Evolutionary conservation across 345 rosid genomes (phyloP).

Genomic region (Ceriops decandra): DNA sequence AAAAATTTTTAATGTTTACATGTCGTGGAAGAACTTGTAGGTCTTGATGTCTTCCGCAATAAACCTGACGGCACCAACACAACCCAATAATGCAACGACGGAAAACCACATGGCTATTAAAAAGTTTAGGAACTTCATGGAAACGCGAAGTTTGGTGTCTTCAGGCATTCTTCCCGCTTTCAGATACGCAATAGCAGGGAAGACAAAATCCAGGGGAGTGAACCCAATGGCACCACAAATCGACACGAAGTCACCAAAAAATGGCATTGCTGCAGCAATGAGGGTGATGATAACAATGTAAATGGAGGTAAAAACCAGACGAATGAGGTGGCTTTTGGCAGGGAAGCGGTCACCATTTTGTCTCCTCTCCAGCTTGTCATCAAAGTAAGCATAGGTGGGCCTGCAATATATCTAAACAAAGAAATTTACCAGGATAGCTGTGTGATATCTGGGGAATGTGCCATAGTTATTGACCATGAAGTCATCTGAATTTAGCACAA

Average conservation of each 20-base stretch:
- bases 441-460: neutral
- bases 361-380: conserved; percentile 23
- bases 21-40: conserved; percentile 43
- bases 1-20: conserved; percentile 17
- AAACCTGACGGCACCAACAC: conserved; percentile 49
- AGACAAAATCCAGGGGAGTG: conserved; percentile 52
- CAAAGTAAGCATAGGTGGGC: conserved; percentile 48
- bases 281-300: conserved; percentile 39
- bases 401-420: conserved; percentile 48
- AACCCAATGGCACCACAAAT: conserved; percentile 56
- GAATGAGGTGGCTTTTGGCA: conserved; percentile 18
- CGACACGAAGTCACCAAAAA: conserved; percentile 51
- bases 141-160: conserved; percentile 11
- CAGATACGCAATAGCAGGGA: conserved; percentile 49
- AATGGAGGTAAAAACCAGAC: conserved; percentile 32
- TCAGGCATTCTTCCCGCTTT: conserved; percentile 43
- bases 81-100: conserved; percentile 42
- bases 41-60: conserved; percentile 40
- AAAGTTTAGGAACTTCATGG: conserved; percentile 32
- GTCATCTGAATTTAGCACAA: neutral
- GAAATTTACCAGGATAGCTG: neutral
- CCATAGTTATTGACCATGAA: too few species aligned
- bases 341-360: neutral
- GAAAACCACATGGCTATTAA: conserved; percentile 46
- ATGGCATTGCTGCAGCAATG: conserved; percentile 44